Base-by-base conservation (phyloP, 352 stramenopile genomes). In the Globisporangium sylvaticum region DNA sequence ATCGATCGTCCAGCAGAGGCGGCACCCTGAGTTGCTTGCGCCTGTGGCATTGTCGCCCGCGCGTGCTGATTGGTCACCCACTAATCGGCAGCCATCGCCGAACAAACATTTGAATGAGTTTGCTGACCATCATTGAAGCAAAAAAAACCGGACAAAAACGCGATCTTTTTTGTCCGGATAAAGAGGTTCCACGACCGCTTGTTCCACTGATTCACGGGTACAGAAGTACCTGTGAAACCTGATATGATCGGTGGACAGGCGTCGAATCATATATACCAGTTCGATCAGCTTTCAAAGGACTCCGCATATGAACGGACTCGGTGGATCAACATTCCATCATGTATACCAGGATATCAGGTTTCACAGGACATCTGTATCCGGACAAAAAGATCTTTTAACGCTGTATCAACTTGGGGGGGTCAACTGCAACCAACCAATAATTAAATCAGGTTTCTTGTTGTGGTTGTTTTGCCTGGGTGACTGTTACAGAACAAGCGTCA, bases 401-500 rank as follows among this genome's bases (percentile, higher is more conserved):
- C n/a, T n/a, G n/a, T n/a, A n/a, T n/a, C n/a, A n/a, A n/a, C n/a
- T n/a, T n/a, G n/a, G n/a, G n/a, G n/a, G n/a, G n/a, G n/a, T n/a
- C n/a, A n/a, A n/a, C n/a, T n/a, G n/a, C 37, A 46, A 46, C 37
- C 37, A 46, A 46, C 37, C 14, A 20, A 46, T 7, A 27, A 9
- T 20, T 37, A 58, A 58, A 58, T 58, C 52, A 57, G 52, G 52
- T 15, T 25, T 53, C 6, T 37, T 37, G 31, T 37, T 37, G 31
- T 8, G 31, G 29, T 34, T 34, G 31, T 7, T 34, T 9, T 25
- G 32, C 2, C n/a, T 14, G 22, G 6, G 15, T 9, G 27, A 12
- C 15, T 32, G 54, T 7, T 44, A 60, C 18, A 25, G n/a, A 44
- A 37, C 55, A 22, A 59, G 54, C 59, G 48, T 57, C 62, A 61